Conservation (phyloP, 257 asterid species). For the Solanum pennellii region DNA sequence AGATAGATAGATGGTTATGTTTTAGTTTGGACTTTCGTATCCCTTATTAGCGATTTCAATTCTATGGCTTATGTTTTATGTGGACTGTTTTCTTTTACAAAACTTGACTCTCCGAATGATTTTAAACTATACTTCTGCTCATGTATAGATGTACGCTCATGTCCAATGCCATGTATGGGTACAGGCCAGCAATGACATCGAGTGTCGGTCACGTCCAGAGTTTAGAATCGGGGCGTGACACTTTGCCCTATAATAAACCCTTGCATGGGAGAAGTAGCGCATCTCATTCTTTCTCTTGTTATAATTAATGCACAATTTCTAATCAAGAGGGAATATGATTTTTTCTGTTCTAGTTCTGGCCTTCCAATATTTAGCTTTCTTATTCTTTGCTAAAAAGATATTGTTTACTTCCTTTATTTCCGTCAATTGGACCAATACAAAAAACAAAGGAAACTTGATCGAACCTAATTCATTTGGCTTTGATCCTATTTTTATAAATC, state of each 20-base stretch:
- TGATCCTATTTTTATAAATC: background rate
- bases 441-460: background rate
- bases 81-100: no score
- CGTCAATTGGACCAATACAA: background rate
- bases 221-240: background rate
- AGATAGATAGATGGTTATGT: background rate
- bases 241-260: background rate
- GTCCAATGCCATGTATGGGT: background rate
- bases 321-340: background rate
- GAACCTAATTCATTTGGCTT: background rate
- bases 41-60: background rate
- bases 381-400: background rate
- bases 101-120: background rate
- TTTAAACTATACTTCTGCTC: background rate
- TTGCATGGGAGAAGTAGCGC: background rate
- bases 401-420: background rate
- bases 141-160: background rate
- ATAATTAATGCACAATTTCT: background rate
- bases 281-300: background rate
- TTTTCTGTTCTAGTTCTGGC: background rate
- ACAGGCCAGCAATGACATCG: background rate
- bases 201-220: background rate
- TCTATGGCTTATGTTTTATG: background rate
- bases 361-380: background rate
- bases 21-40: background rate